phyloP scores from a whole-genome alignment of 2,329 filamentous ascomycete species.

The Coleophoma crateriformis region DNA sequence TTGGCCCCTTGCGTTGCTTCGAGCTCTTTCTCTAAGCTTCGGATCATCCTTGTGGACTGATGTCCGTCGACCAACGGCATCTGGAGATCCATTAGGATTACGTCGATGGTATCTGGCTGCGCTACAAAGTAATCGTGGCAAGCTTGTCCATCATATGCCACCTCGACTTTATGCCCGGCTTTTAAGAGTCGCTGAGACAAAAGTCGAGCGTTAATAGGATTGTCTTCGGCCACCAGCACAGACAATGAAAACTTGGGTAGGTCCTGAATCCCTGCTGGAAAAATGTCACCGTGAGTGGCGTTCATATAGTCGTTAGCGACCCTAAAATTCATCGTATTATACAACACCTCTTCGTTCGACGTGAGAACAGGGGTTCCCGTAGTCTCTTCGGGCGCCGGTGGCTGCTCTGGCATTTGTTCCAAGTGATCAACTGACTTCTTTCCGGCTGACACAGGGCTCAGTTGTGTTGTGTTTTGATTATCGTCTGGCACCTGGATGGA shows the following conservation, averaged over 20 bases:
- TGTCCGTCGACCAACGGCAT: conserved; percentile 19
- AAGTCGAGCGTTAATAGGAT: conserved; percentile 76
- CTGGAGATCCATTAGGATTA: conserved; percentile 13
- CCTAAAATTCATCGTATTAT: too few relatives aligned
- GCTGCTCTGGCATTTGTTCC: too few relatives aligned
- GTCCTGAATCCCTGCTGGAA: conserved; percentile 39
- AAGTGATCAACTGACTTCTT: too few relatives aligned
- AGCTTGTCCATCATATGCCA: conserved; percentile 69
- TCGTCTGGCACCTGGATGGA: too few relatives aligned
- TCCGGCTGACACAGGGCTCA: too few relatives aligned
- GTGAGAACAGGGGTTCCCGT: too few relatives aligned
- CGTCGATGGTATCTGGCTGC: conserved; percentile 28
- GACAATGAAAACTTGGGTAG: conserved; percentile 21
- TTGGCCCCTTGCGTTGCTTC: neutral
- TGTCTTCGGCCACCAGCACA: conserved; percentile 77
- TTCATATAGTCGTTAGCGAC: neutral
- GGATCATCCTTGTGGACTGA: conserved; percentile 18
- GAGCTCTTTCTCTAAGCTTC: conserved; percentile 12
- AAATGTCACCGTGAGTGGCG: neutral
- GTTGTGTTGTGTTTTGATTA: too few relatives aligned
- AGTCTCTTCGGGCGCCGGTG: too few relatives aligned
- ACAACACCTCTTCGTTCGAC: too few relatives aligned
- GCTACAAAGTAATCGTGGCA: conserved; percentile 68
- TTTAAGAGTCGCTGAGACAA: conserved; percentile 69
- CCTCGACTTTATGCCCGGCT: conserved; percentile 65